phyloP scores from a whole-genome alignment of 1,284 basidiomycete species.

The Exobasidium cylindrosporum region DNA sequence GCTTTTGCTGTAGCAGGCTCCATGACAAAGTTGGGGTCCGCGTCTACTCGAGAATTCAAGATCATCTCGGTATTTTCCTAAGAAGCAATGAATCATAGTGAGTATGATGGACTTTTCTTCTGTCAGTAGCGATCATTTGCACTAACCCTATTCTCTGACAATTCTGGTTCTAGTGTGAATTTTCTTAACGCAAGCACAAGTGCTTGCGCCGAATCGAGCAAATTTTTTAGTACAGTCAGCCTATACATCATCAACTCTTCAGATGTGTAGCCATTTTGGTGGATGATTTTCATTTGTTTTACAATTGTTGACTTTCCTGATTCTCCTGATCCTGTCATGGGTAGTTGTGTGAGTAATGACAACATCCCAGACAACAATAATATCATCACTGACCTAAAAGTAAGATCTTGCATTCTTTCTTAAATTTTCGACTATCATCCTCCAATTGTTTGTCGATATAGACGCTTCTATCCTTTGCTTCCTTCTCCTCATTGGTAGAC shows the following conservation, averaged over 20 bases:
- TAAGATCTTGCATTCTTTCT: slow-evolving; percentile 90
- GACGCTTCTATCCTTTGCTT: slow-evolving; percentile 51
- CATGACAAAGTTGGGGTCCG: slow-evolving; percentile 53
- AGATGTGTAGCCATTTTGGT: slow-evolving; percentile 83
- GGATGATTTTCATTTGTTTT: slow-evolving; percentile 99
- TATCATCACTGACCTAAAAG: slow-evolving; percentile 68
- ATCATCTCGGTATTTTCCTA: slow-evolving; percentile 63
- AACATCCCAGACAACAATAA: background rate
- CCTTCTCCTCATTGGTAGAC: slow-evolving; percentile 44
- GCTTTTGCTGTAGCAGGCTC: slow-evolving; percentile 63
- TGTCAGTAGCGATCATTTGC: background rate
- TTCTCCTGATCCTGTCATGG: slow-evolving; percentile 68
- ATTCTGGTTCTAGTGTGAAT: slow-evolving; percentile 77
- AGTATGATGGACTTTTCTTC: background rate
- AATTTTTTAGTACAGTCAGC: slow-evolving; percentile 64
- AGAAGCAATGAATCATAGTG: slow-evolving; percentile 29
- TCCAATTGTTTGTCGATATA: slow-evolving; percentile 62
- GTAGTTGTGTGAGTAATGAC: background rate
- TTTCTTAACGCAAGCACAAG: slow-evolving; percentile 86
- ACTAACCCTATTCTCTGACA: slow-evolving; percentile 70
- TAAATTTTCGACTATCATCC: slow-evolving; percentile 65
- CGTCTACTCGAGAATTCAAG: slow-evolving; percentile 46
- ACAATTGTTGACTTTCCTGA: slow-evolving; percentile 95
- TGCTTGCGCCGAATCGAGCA: slow-evolving; percentile 70
- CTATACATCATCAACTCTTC: slow-evolving; percentile 78